phyloP scores from a whole-genome alignment of 208 protist genomes.

The Naegleria fowleri region DNA sequence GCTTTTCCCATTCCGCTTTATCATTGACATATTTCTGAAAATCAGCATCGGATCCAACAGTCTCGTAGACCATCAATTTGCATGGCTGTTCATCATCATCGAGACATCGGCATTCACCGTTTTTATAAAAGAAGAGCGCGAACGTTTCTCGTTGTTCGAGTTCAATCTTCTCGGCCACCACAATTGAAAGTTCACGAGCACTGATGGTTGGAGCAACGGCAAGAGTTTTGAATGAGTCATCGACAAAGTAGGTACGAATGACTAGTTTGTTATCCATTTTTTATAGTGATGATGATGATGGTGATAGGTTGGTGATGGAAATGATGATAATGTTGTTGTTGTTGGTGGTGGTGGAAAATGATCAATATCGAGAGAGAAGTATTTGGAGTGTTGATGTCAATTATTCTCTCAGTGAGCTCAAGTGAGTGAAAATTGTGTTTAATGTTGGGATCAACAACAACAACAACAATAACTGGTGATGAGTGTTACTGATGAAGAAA shows the following conservation, averaged over 20 bases:
- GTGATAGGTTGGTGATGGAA: background rate
- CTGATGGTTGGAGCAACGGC: slow-evolving; percentile 2
- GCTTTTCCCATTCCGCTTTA: slow-evolving; percentile 24
- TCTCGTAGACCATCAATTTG: slow-evolving; percentile 28
- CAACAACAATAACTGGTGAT: too few species aligned
- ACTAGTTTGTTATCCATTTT: slow-evolving; percentile 5
- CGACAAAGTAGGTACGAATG: slow-evolving; percentile 30
- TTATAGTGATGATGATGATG: background rate
- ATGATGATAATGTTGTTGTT: too few species aligned
- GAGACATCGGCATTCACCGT: slow-evolving; percentile 17
- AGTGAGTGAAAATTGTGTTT: too few species aligned
- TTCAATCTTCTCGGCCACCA: slow-evolving; percentile 15
- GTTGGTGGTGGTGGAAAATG: too few species aligned
- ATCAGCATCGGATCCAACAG: background rate
- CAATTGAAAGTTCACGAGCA: background rate
- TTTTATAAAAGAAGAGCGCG: background rate
- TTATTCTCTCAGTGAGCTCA: too few species aligned
- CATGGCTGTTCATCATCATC: slow-evolving; percentile 30
- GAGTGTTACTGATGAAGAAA: too few species aligned
- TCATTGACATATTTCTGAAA: slow-evolving; percentile 11
- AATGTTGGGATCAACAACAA: too few species aligned
- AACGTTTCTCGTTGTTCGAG: slow-evolving; percentile 10
- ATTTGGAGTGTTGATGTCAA: too few species aligned
- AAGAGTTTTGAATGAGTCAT: slow-evolving; percentile 30
- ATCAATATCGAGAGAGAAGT: too few species aligned